Conservation (phyloP, 805 yeast species). For the Saturnispora ahearnii region DNA sequence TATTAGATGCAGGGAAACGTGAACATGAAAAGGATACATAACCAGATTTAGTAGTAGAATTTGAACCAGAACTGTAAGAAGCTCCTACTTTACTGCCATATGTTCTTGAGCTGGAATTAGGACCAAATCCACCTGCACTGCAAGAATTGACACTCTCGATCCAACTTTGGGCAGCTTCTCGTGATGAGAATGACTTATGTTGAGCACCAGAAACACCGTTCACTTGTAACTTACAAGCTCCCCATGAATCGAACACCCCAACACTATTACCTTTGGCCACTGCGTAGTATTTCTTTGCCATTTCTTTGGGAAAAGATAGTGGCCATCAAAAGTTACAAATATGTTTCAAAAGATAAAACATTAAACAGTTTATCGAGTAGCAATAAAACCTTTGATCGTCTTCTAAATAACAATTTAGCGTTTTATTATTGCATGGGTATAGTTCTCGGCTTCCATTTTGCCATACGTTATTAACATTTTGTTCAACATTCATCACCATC, state of each 20-base stretch:
- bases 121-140: background rate
- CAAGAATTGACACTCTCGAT: conserved; percentile 14
- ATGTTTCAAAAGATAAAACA: no score
- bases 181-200: conserved; percentile 45
- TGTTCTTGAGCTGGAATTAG: background rate
- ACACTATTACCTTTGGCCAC: conserved; percentile 42
- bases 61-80: background rate
- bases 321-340: background rate
- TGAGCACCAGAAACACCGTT: conserved; percentile 47
- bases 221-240: conserved; percentile 42
- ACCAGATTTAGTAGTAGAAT: background rate
- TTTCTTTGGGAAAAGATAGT: background rate
- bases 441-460: no score
- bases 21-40: background rate
- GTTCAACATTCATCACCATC: no score
- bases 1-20: background rate
- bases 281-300: conserved; percentile 34
- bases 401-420: no score
- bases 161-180: conserved; percentile 41
- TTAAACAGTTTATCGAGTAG: no score
- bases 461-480: no score
- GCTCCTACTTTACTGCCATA: background rate
- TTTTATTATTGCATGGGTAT: no score
- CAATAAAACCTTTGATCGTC: no score
- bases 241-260: conserved; percentile 61